Base-by-base conservation (phyloP, 371 early-diverging fungal genomes). In the Blyttiomyces sp. region DNA sequence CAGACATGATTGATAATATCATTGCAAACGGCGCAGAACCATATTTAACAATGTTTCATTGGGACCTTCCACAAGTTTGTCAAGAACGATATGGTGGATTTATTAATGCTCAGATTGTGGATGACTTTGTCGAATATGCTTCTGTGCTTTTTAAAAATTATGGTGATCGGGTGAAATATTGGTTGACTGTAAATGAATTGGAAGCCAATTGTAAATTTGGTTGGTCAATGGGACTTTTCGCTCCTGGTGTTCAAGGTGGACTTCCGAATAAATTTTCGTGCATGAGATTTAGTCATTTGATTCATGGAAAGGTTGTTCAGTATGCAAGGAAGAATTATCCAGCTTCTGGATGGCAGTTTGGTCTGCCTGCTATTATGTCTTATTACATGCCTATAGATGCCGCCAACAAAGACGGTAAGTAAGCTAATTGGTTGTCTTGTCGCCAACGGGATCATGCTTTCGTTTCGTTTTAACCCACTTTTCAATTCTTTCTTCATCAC, bases 181-280 rank as follows among this genome's bases (percentile, higher is more conserved):
- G 62, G 62, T 49, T 72, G 49, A 72, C 73, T 4, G 30, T 66
- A 50, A 72, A 72, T 46, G 73, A 72, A 45, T 63, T 67, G 23
- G 48, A 59, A 11, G 67, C 64, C 51, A 66, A 66, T 42, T 69
- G 73, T 54, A 55, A 59, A 27, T 57, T 50, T 21, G 66, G 63
- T 27, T 60, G 56, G 34, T 28, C 34, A n/a, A 5, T 30, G 3
- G 59, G 59, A 16, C 11, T 44, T n/a, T 58, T 58, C 36, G 34
- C 54, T 3, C 58, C 59, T 9, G 43, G 43, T n/a, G 54, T 54
- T 1, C 35, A 36, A 4, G 44, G 31, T 17, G 9, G 33, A 2
- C 39, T 31, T 16, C 39, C 17, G 11, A 23, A 36, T 7, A 43
- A 48, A n/a, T 39, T 23, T 16, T 49, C 33, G 17, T 65, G 66